Base-by-base conservation (phyloP, 1,284 basidiomycete species). In the Sparassis latifolia region DNA sequence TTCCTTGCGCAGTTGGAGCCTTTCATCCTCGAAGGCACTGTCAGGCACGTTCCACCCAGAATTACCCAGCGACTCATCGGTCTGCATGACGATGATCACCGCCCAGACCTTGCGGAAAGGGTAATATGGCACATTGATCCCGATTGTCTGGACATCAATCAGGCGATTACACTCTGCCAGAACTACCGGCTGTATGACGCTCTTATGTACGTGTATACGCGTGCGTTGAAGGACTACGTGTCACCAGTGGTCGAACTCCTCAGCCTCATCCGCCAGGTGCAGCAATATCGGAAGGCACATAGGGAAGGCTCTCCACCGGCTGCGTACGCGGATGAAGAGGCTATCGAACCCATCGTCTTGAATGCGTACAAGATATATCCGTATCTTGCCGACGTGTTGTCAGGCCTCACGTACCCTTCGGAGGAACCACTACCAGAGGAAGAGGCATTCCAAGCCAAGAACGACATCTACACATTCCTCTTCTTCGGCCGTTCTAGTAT, bases 61-160 rank as follows among this genome's bases (percentile, higher is more conserved):
- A 86, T 98, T 45, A 89, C 92, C 4, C 93, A 99, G 66, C 78
- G 84, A 42, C 73, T 99, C 28, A 78, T 99, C 45, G 78, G 79
- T 1, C 74, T 91, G 52, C 89, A 97, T 58, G 86, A 88, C 47
- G 79, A 86, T 37, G 77, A 82, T 39, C 74, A 75, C 4, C 81
- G 86, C 49, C 85, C 86, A 27, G 87, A 89, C 46, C 74, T 84
- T 2, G 90, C 91, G 1, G 94, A 99, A 65, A 78, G 82, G 39
- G 76, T 99, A 52, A 96, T 99, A 49, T 97, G 94, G 91, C 92
- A 97, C 65, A 92, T 98, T 52, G 90, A 97, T 58, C 93, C 96
- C 0, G 73, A 80, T 10, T 91, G 86, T 59, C 73, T 99, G 52
- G 97, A 99, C 63, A 86, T 98, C 66, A 90, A 99, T 63, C 97